phyloP scores from a whole-genome alignment of 148 eudicot genomes.

The Chenopodium quinoa region DNA sequence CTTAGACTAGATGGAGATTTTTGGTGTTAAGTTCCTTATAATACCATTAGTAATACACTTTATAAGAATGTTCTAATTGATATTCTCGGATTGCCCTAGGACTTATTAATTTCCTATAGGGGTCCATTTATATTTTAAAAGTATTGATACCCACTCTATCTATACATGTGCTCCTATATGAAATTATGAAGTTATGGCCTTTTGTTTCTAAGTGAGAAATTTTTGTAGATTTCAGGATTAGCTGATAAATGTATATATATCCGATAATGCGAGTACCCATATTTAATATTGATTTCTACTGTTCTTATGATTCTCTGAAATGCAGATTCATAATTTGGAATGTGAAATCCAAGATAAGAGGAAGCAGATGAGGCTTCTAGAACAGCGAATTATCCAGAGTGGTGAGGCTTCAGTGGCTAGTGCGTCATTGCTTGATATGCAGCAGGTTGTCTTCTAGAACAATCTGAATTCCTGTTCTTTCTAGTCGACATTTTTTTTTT shows the following conservation, averaged over 20 bases:
- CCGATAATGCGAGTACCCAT: neutral
- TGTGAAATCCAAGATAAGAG: conserved; percentile 78
- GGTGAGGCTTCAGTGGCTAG: conserved; percentile 82
- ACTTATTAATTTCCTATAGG: neutral
- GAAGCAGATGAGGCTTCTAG: conserved; percentile 81
- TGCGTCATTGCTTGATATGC: conserved; percentile 85
- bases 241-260: neutral
- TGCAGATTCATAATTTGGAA: conserved; percentile 84
- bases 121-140: neutral
- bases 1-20: neutral
- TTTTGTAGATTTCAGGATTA: neutral
- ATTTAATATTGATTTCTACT: neutral
- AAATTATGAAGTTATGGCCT: neutral
- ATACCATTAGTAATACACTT: neutral
- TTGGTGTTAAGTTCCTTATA: neutral
- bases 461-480: neutral
- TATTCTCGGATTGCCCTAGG: neutral
- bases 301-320: conserved; percentile 1
- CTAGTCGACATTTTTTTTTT: neutral
- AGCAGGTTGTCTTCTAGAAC: conserved; percentile 52
- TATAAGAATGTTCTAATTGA: no score
- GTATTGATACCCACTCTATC: neutral
- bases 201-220: neutral
- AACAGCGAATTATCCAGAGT: conserved; percentile 75
- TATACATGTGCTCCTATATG: neutral